These are phyloP conservation scores for Tetrahymena malaccensis DNA, from an alignment of 73 alveolate species.

Conservation along the genomic window DNA sequence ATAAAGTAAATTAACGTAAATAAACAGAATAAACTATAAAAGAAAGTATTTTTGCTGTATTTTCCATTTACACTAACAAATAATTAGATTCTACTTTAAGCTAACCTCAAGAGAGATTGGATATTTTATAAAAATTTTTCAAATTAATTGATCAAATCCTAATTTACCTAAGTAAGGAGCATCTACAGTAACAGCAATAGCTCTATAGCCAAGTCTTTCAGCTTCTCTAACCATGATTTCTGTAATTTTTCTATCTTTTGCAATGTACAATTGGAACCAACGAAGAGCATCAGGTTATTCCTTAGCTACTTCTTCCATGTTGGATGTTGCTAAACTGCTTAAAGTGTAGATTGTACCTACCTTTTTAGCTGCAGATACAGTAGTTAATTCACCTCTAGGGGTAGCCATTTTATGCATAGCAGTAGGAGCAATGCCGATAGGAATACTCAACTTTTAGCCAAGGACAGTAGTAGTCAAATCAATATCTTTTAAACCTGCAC, in stretches of 20 bases:
- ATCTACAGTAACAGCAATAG: slow-evolving; percentile 71
- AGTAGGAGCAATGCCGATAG: slow-evolving; percentile 72
- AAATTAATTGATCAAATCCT: too few relatives aligned
- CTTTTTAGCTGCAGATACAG: slow-evolving; percentile 59
- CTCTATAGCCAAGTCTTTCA: slow-evolving; percentile 55
- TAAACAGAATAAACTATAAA: not conserved
- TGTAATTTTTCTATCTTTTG: slow-evolving; percentile 51
- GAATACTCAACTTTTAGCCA: slow-evolving; percentile 58
- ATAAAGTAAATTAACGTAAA: not conserved
- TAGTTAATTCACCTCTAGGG: slow-evolving; percentile 64
- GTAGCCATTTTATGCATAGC: slow-evolving; percentile 70
- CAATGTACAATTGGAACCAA: slow-evolving; percentile 29
- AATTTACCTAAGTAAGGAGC: slow-evolving; percentile 41
- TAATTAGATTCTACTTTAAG: not conserved
- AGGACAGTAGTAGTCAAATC: slow-evolving; percentile 45
- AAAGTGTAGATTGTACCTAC: slow-evolving; percentile 42
- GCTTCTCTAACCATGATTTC: slow-evolving; percentile 51
- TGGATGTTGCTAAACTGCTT: slow-evolving; percentile 53
- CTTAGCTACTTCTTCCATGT: slow-evolving; percentile 56
- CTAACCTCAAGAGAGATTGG: not conserved
- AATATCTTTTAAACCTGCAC: slow-evolving; percentile 48
- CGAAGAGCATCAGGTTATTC: slow-evolving; percentile 42
- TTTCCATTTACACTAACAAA: not conserved
- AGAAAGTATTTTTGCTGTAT: not conserved
- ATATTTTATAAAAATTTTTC: not conserved